phyloP scores from a whole-genome alignment of 805 yeast genomes.

The Yamadazyma ubonensis region DNA sequence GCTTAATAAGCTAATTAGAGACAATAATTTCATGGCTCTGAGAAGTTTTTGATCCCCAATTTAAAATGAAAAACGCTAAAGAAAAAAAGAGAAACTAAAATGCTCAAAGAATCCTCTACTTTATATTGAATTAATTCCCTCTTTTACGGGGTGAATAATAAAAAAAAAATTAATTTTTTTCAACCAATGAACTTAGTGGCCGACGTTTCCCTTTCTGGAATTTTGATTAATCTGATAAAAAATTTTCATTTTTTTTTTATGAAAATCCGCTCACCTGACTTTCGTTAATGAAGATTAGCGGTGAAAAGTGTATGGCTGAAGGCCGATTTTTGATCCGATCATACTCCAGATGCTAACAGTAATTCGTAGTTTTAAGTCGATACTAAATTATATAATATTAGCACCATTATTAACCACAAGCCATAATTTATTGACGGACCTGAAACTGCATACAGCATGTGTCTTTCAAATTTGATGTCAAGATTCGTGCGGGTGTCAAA shows the following conservation, averaged over 20 bases:
- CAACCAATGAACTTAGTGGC: conserved; percentile 1
- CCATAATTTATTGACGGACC: too few species aligned
- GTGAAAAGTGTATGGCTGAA: background rate
- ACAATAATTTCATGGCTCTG: conserved; percentile 11
- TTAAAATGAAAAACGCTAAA: conserved; percentile 10
- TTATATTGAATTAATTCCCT: conserved; percentile 1
- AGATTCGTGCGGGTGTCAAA: conserved; percentile 5
- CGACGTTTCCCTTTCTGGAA: conserved; percentile 3
- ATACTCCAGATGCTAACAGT: too few species aligned
- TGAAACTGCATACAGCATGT: background rate
- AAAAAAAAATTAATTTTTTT: conserved; percentile 1
- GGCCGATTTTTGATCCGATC: background rate
- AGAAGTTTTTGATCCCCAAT: conserved; percentile 10
- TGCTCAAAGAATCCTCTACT: conserved; percentile 8
- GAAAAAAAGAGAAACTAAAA: conserved; percentile 9
- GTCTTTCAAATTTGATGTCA: conserved; percentile 2
- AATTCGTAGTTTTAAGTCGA: too few species aligned
- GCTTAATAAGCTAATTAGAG: conserved; percentile 11
- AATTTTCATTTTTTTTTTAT: conserved; percentile 1
- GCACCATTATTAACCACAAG: too few species aligned
- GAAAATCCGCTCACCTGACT: background rate
- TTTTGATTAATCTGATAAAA: conserved; percentile 9
- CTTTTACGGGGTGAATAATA: background rate
- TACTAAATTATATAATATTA: too few species aligned
- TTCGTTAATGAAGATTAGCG: background rate